Conservation (phyloP, 768 basidiomycete genomes). For the Amanita phalloides region DNA sequence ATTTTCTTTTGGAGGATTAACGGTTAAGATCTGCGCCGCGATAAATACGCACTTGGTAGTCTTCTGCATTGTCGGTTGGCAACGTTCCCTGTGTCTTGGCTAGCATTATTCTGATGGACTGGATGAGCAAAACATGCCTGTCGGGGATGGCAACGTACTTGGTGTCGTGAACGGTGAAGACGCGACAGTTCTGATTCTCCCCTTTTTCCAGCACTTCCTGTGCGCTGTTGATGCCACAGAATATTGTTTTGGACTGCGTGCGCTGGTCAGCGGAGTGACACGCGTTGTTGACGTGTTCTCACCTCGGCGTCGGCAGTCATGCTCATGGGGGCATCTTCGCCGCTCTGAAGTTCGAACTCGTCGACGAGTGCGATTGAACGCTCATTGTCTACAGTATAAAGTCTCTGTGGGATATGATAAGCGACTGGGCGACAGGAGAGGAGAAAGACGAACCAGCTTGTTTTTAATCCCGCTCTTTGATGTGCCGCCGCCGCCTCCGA, state of each 20-base stretch:
- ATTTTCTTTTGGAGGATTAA: conserved; percentile 57
- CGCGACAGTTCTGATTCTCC: conserved; percentile 79
- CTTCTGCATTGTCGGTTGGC: conserved; percentile 46
- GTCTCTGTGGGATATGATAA: conserved; percentile 32
- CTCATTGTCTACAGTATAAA: conserved; percentile 51
- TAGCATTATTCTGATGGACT: conserved; percentile 37
- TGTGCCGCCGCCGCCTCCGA: conserved; percentile 88
- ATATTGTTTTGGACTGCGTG: conserved; percentile 38
- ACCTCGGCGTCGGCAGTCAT: conserved; percentile 64
- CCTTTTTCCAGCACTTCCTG: conserved; percentile 48
- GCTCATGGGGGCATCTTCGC: conserved; percentile 97
- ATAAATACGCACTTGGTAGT: conserved; percentile 64
- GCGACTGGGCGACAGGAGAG: conserved; percentile 1
- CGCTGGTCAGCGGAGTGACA: conserved; percentile 1
- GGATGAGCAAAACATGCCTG: not conserved
- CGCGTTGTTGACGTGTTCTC: conserved; percentile 10
- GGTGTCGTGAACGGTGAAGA: conserved; percentile 46
- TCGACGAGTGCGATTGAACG: conserved; percentile 42
- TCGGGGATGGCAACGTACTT: conserved; percentile 33
- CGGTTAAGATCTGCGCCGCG: not conserved
- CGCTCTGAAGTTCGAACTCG: conserved; percentile 67
- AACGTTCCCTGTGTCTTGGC: conserved; percentile 53
- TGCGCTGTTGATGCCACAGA: conserved; percentile 85
- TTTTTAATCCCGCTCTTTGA: conserved; percentile 88
- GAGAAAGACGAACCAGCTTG: conserved; percentile 56